Evolutionary conservation across 176 grass and related monocot genomes (phyloP).

Genomic region (Carex scoparia): DNA sequence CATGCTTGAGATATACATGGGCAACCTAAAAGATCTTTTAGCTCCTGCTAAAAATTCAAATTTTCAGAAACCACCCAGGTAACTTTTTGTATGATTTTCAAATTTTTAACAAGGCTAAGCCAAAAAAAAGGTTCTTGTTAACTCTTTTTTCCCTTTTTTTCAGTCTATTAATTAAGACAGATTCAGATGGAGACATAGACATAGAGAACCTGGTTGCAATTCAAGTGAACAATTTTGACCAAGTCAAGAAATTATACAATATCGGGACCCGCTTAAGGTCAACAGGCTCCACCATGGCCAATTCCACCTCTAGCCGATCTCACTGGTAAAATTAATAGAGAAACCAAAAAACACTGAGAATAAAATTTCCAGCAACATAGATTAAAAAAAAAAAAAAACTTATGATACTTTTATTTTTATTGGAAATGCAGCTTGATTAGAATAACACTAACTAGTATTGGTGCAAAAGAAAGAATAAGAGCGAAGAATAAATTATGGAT

Average conservation of each 20-base stretch:
- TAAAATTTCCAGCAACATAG: not conserved
- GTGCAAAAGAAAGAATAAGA: conserved; percentile 54
- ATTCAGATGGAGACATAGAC: conserved; percentile 64
- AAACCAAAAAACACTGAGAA: conserved; percentile 9
- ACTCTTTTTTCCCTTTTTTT: conserved; percentile 18
- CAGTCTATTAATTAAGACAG: conserved; percentile 80
- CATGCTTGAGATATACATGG: conserved; percentile 99
- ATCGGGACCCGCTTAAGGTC: conserved; percentile 66
- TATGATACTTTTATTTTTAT: conserved; percentile 21
- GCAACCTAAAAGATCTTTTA: conserved; percentile 77
- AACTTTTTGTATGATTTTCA: conserved; percentile 16
- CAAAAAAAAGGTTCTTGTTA: conserved; percentile 6
- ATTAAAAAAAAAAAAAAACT: not conserved
- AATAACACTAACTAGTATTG: conserved; percentile 61
- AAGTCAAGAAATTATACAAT: conserved; percentile 87
- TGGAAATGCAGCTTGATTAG: conserved; percentile 77
- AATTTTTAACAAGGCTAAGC: not conserved
- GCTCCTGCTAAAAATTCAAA: conserved; percentile 43
- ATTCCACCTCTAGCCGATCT: conserved; percentile 91
- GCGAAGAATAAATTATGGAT: conserved; percentile 91
- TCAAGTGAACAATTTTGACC: conserved; percentile 64
- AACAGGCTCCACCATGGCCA: conserved; percentile 84
- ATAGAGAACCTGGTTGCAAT: conserved; percentile 80
- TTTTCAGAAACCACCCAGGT: conserved; percentile 64
- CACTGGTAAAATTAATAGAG: conserved; percentile 63